Evolutionary conservation across 2,329 filamentous ascomycete genomes (phyloP), one percentile per base, ranked within the genome.

Genomic region (Calonectria hawksworthii): DNA sequence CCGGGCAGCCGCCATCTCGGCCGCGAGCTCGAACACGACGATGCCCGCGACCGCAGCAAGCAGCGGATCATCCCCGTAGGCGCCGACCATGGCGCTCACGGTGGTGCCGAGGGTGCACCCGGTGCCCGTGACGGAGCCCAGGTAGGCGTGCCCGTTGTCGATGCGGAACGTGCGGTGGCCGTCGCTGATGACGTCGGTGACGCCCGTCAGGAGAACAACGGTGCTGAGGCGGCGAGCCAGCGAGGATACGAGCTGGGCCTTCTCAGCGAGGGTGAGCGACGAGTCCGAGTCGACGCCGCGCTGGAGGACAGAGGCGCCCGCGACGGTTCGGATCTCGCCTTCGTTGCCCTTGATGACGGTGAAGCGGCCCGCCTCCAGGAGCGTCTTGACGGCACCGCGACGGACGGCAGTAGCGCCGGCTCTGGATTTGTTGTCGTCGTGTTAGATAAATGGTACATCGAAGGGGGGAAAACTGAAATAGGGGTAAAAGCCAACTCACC

Each of bases 271-370:
- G 82, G 76, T 91, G 84, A 87, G 88, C 82, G 79, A 92, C 82
- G 92, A 92, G 5, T 90, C 91, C 76, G 93, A 95, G 85, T 99
- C 96, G 14, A 99, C 96, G 64, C 96, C 96, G 54, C 93, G 92
- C 85, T 98, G 96, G 44, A 77, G 75, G 59, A 83, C 56, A 75
- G 82, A 76, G 54, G 90, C 87, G 52, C 93, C 94, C 50, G 90
- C 91, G 0, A 96, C 92, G 3, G 94, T 93, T 63, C 90, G 88
- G 75, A 99, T 96, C 84, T 99, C 97, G 69, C 94, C 92, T 83
- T 98, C 95, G 85, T 99, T 99, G 64, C 96, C 96, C 83, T 99
- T 99, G 85, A 99, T 96, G 52, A 98, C 89, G 83, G 95, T 92
- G 80, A 98, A 94, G 84, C 95, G 95, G 50, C 95, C 96, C 3